Conservation (phyloP, 2,329 filamentous ascomycete species). For the Fusarium pseudonygamai region DNA sequence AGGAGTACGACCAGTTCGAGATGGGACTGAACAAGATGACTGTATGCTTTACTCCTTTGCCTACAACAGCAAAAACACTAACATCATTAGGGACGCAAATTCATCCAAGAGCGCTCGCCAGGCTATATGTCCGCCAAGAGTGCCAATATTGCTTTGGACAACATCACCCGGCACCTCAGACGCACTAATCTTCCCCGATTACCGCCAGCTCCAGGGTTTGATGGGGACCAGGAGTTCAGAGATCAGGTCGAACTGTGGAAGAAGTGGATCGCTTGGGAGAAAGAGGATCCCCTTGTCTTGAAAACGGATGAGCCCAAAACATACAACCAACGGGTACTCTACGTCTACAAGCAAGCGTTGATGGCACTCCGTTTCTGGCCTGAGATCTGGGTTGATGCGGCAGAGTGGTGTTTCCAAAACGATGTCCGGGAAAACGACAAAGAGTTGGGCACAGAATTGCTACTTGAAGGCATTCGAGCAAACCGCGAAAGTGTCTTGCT, state of each 20-base stretch:
- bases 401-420: constrained; percentile 90
- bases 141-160: constrained; percentile 89
- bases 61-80: constrained; percentile 34
- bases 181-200: constrained; percentile 82
- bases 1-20: constrained; percentile 97
- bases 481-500: constrained; percentile 95
- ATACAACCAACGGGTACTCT: constrained; percentile 82
- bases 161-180: constrained; percentile 79
- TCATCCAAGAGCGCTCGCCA: constrained; percentile 90
- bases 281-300: constrained; percentile 87
- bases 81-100: constrained; percentile 79
- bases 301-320: constrained; percentile 80
- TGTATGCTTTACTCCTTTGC: constrained; percentile 57
- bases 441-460: constrained; percentile 74
- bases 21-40: constrained; percentile 93
- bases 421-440: constrained; percentile 70
- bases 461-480: constrained; percentile 83
- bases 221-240: constrained; percentile 84
- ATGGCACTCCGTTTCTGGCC: constrained; percentile 96
- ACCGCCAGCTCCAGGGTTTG: constrained; percentile 85
- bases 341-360: constrained; percentile 91
- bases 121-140: constrained; percentile 96
- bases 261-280: constrained; percentile 95
- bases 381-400: constrained; percentile 94
- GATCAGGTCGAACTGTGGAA: constrained; percentile 91